Base-by-base conservation (phyloP, 1,284 basidiomycete genomes). In the Leucoagaricus sp. region DNA sequence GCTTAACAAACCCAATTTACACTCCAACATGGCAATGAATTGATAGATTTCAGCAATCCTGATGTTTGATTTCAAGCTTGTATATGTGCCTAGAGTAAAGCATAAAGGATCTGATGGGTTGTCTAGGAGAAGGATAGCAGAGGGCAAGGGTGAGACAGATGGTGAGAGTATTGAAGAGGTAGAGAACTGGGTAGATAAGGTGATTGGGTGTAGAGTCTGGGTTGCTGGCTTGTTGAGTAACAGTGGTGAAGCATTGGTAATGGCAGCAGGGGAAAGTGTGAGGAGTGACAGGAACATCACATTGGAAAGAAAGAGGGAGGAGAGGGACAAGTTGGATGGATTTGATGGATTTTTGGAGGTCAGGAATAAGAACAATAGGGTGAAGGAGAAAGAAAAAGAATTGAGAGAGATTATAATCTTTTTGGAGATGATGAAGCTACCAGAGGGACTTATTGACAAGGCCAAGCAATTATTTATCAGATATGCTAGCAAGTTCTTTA, bases 41-140 rank as follows among this genome's bases (percentile, higher is more conserved):
- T 41, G 71, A 6, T 75, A 74, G 75, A 72, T 75, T 31, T 60
- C 61, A n/a, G 60, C 59, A 9, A 69, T 71, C 23, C 21, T 61
- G 5, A 53, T 70, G 44, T 73, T 66, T 52, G 61, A 67, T 25
- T 73, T 72, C 40, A 54, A 45, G 10, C 36, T 71, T 1, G 41
- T 64, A 15, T 70, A 73, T 60, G 57, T 66, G 8, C 67, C 67
- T 8, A 70, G 63, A 6, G 60, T 26, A 0, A 62, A 62, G 3
- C 70, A 66, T 58, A 58, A 53, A 34, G 71, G 67, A 25, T 66
- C 72, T 2, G 73, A 75, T 61, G 72, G 69, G 7, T 60, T 75
- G 8, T 76, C 72, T 0, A 45, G 67, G 19, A 33, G 57, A 56
- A 23, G 26, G 46, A n/a, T n/a, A n/a, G n/a, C n/a, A n/a, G 8